Base-by-base conservation (phyloP, 2,329 filamentous ascomycete species). In the Apiospora hydei region DNA sequence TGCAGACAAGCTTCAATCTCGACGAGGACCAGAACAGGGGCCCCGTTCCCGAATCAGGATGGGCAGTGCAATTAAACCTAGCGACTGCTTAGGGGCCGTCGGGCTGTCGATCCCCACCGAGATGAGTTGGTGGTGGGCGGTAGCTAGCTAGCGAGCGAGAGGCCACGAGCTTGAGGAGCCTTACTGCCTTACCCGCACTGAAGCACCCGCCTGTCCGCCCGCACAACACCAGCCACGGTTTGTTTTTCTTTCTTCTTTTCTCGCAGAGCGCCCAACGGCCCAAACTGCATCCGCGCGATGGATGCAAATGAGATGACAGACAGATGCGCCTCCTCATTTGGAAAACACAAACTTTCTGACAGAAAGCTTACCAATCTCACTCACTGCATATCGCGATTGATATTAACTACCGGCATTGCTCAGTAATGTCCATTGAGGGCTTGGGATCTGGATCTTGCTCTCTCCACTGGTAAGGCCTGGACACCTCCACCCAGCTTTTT, bases 31-130 rank as follows among this genome's bases (percentile, higher is more conserved):
- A 13, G n/a, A 13, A 13, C 49, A 53, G 49, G 44, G 46, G 46
- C 46, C 49, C n/a, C n/a, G n/a, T 26, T 26, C n/a, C n/a, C 34
- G 26, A 34, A 61, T 61, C 16, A 61, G 53, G 26, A 6, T 26
- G 53, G 57, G 57, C 57, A 4, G 57, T 64, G 57, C 57, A 64
- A 64, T 64, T n/a, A 64, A 64, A 64, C 57, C 57, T 14, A 41
- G 30, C n/a, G 10, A n/a, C 46, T 49, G 18, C 1, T n/a, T 64
- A 41, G 57, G 30, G 57, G 34, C 8, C 14, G 13, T 30, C 57
- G 57, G 3, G 30, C 34, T 64, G 57, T 64, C 34, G 57, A 64
- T 64, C 57, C 10, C 34, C 57, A 41, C 57, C 10, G 21, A 64
- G 34, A n/a, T 41, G 14, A 61, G 53, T 8, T 61, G 53, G 30